Evolutionary conservation across 1,284 basidiomycete genomes (phyloP).

Genomic region (Bjerkandera adusta): DNA sequence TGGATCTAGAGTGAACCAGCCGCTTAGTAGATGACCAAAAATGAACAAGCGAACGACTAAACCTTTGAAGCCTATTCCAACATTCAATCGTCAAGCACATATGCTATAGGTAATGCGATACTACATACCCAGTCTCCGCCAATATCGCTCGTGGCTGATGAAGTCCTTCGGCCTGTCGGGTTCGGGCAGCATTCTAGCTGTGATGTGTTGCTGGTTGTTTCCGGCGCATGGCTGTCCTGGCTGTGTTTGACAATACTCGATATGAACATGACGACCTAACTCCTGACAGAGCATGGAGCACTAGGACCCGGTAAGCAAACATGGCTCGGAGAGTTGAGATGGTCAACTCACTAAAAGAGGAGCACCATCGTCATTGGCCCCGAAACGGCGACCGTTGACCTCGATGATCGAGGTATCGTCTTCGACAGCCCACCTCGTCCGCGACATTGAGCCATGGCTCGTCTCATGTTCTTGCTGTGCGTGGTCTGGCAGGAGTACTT

Average conservation of each 20-base stretch:
- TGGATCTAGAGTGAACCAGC: conserved; percentile 54
- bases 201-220: conserved; percentile 47
- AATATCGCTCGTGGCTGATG: conserved; percentile 53
- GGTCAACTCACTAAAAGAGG: conserved; percentile 44
- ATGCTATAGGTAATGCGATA: not conserved
- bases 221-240: conserved; percentile 36
- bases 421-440: conserved; percentile 53
- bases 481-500: too few relatives aligned
- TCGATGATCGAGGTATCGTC: conserved; percentile 43
- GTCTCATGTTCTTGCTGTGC: conserved; percentile 60
- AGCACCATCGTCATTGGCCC: conserved; percentile 54
- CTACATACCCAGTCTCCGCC: conserved; percentile 50
- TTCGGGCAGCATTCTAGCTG: conserved; percentile 39
- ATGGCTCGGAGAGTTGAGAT: not conserved
- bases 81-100: not conserved
- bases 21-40: too few relatives aligned
- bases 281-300: conserved; percentile 55
- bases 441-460: conserved; percentile 61
- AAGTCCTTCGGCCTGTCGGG: conserved; percentile 50
- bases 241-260: conserved; percentile 52
- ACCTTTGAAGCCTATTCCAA: conserved; percentile 32
- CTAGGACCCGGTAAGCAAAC: conserved; percentile 11
- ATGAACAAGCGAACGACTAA: too few relatives aligned
- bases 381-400: conserved; percentile 53
- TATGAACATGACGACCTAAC: conserved; percentile 53